Percentiles rank a stretch among this genome's conserved stretches.
These are phyloP conservation scores for Prunus mongolica DNA, from an alignment of 306 rosid genomes.

Conservation along the genomic window DNA sequence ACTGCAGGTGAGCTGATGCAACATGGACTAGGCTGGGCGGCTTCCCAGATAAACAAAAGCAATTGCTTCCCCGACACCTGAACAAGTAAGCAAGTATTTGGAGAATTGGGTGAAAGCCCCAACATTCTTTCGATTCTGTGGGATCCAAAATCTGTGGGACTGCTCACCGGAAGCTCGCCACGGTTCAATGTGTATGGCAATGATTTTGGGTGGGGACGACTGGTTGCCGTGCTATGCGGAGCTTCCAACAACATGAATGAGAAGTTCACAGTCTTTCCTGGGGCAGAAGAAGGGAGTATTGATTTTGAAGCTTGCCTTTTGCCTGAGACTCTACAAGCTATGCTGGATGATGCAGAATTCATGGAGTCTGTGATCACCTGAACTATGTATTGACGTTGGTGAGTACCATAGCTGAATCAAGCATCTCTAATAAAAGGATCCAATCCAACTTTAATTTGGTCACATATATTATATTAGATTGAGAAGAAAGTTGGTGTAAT, in stretches of 20 bases:
- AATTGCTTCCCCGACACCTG: constrained; percentile 12
- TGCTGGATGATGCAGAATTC: background rate
- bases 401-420: too few species aligned
- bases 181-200: constrained; percentile 38
- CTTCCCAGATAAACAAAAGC: constrained; percentile 32
- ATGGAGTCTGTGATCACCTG: background rate
- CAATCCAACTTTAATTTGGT: too few species aligned
- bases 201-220: constrained; percentile 19
- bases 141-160: background rate
- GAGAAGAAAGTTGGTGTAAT: too few species aligned
- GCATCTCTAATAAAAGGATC: too few species aligned
- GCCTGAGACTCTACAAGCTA: background rate
- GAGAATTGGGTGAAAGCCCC: constrained; percentile 36
- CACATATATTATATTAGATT: too few species aligned
- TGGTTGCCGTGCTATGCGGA: background rate
- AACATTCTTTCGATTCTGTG: background rate
- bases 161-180: constrained; percentile 28
- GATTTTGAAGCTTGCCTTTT: constrained; percentile 8
- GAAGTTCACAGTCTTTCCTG: background rate
- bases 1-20: constrained; percentile 26
- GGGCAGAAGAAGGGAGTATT: background rate
- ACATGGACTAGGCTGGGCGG: constrained; percentile 21
- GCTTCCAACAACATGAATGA: background rate
- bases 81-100: background rate
- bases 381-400: background rate